Base-by-base conservation (phyloP, 768 basidiomycete species). In the Amanita polypyramis region DNA sequence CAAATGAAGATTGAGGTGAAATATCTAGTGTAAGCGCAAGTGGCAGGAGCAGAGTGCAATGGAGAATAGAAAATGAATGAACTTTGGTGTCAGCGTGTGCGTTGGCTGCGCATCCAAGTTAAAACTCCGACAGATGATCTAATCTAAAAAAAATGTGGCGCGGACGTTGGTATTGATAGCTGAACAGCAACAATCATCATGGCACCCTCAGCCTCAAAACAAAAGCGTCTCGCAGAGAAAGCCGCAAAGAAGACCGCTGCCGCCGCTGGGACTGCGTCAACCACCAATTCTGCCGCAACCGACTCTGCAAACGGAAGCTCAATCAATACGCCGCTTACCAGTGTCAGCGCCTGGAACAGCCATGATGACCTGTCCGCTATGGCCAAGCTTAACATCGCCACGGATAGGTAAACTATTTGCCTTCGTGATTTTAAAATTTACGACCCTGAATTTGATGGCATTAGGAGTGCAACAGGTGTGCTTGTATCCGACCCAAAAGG, bases 141-240 rank as follows among this genome's bases (percentile, higher is more conserved):
- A 59, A 61, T 60, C 64, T 56, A 62, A 63, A 63, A 63, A 63
- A 59, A 56, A 65, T 65, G 52, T 52, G 14, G 19, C 25, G 49
- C 53, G 52, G 52, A 50, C 3, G 15, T 20, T 49, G 50, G 15
- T 49, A 56, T 56, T 55, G 54, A 58, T 63, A 34, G 36, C 27
- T 47, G 25, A 27, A 27, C 56, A 40, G 47, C 46, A 50, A 25
- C 35, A 23, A 43, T 14, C 49, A 39, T 52, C 55, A 85, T 85
- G 84, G 58, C 87, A 0, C 85, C 86, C 39, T 89, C 87, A 45
- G 74, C 83, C 20, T 86, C 87, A 40, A 90, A 90, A 62, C 89
- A 92, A 66, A 97, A 97, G 65, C 81, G 95, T 41, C 78, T 96
- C 49, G 93, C 90, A 52, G 94, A 95, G 66, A 96, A 96, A 66